A percentile compares a stretch with the other conserved stretches of the same genome.
Evolutionary conservation across 345 rosid species (phyloP).

Genomic region (Corymbia maculata): DNA sequence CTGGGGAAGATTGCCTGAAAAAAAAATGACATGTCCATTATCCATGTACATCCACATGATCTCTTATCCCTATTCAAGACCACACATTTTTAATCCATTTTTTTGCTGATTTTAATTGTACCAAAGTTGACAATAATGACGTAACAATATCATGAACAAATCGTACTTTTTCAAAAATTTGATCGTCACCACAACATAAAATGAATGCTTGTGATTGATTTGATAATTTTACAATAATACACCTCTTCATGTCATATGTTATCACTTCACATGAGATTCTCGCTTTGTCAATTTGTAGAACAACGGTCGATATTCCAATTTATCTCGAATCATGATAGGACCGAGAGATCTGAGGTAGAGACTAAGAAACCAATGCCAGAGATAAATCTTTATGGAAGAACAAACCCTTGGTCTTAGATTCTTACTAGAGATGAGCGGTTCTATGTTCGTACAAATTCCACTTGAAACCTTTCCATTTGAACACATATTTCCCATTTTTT

Average conservation of each 20-base stretch:
- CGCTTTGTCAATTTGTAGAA: background rate
- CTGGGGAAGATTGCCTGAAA: too few relatives aligned
- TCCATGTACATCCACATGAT: background rate
- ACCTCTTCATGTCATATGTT: rapidly evolving
- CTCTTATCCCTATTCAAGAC: background rate
- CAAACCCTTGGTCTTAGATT: background rate
- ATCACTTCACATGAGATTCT: background rate
- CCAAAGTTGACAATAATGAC: background rate
- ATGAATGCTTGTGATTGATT: background rate
- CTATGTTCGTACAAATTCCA: too few relatives aligned
- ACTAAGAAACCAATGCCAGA: background rate
- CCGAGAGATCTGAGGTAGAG: background rate
- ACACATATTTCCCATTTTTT: too few relatives aligned
- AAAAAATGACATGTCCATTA: background rate
- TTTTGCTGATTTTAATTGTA: background rate
- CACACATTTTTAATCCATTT: background rate
- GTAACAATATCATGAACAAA: background rate
- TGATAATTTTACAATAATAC: background rate
- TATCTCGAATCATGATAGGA: background rate
- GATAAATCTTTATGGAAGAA: background rate
- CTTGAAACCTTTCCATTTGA: too few relatives aligned
- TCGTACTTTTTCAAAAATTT: background rate
- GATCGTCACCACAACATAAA: rapidly evolving
- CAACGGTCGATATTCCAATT: background rate
- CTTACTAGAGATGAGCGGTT: too few relatives aligned